Conservation (phyloP, 2,329 filamentous ascomycete genomes). For the Colletotrichum falcatum region DNA sequence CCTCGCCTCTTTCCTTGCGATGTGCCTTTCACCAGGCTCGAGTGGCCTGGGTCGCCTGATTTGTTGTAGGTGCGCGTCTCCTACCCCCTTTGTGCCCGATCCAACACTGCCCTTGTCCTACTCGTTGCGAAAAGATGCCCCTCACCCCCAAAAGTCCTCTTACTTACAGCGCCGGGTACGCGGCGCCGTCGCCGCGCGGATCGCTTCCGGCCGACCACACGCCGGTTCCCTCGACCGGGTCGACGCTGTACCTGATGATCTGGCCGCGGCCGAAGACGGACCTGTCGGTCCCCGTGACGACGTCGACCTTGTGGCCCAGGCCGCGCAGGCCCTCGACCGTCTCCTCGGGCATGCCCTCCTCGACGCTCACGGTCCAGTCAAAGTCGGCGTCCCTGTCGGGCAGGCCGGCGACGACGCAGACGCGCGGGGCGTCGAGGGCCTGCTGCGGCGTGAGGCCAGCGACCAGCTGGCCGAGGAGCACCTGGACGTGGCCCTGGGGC, state of each 20-base stretch:
- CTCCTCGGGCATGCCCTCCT: constrained; percentile 81
- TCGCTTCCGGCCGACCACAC: constrained; percentile 94
- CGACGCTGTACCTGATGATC: constrained; percentile 82
- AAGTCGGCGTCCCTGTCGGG: constrained; percentile 68
- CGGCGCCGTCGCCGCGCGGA: constrained; percentile 82
- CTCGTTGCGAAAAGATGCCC: background rate
- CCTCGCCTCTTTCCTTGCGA: background rate
- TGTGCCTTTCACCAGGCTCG: background rate
- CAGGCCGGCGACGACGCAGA: constrained; percentile 85
- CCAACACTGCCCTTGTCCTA: background rate
- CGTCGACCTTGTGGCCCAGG: constrained; percentile 79
- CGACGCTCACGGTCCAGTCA: constrained; percentile 78
- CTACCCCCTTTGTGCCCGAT: background rate
- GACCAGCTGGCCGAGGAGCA: constrained; percentile 87
- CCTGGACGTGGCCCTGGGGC: constrained; percentile 95
- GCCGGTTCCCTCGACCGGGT: constrained; percentile 73
- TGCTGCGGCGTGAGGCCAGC: constrained; percentile 87
- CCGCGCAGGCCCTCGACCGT: constrained; percentile 74
- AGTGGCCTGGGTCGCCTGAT: background rate
- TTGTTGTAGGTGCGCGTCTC: background rate
- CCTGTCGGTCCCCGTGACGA: constrained; percentile 74
- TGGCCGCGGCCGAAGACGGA: constrained; percentile 87
- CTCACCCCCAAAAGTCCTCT: too few species aligned
- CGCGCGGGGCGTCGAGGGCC: constrained; percentile 89
- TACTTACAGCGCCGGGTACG: constrained; percentile 59